A percentile compares a stretch with the other conserved stretches of the same genome.
These are phyloP conservation scores for Tilletia indica DNA, from an alignment of 1,284 basidiomycete genomes.

Conservation along the genomic window DNA sequence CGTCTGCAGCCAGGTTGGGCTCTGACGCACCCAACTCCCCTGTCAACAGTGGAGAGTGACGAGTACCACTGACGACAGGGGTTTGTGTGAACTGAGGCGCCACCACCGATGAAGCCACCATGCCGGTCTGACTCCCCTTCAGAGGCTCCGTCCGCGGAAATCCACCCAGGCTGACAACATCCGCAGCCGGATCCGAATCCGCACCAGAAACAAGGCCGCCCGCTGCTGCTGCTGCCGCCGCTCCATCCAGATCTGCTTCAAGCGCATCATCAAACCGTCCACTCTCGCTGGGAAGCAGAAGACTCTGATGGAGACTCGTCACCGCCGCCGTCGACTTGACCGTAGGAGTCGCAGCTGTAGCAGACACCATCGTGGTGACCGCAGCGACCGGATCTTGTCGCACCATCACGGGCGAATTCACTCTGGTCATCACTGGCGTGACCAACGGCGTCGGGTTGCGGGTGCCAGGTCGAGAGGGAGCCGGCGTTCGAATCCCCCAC, in stretches of 20 bases:
- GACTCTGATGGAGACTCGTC: not conserved
- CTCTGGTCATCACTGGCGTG: not conserved
- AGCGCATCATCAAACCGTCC: slow-evolving; percentile 3
- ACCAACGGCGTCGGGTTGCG: not conserved
- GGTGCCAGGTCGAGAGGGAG: slow-evolving; percentile 11
- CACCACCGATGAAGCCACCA: too few relatives aligned
- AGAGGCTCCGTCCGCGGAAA: slow-evolving; percentile 7
- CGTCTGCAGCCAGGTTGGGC: not conserved
- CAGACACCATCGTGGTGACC: not conserved
- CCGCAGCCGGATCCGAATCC: slow-evolving; percentile 1
- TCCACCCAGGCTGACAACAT: slow-evolving; percentile 5
- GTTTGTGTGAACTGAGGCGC: too few relatives aligned
- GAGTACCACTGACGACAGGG: too few relatives aligned
- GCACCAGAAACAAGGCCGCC: too few relatives aligned
- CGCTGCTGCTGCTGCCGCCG: too few relatives aligned
- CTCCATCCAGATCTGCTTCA: not conserved
- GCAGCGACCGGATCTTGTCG: slow-evolving; percentile 11
- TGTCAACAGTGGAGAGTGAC: too few relatives aligned
- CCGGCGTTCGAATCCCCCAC: slow-evolving; percentile 5
- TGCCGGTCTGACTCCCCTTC: not conserved
- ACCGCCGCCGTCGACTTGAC: not conserved
- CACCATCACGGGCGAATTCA: not conserved
- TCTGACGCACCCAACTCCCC: too few relatives aligned
- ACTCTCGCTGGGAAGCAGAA: not conserved
- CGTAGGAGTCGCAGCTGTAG: not conserved